Evolutionary conservation across 441 rosid species (phyloP).

Genomic region (Corymbia calophylla): DNA sequence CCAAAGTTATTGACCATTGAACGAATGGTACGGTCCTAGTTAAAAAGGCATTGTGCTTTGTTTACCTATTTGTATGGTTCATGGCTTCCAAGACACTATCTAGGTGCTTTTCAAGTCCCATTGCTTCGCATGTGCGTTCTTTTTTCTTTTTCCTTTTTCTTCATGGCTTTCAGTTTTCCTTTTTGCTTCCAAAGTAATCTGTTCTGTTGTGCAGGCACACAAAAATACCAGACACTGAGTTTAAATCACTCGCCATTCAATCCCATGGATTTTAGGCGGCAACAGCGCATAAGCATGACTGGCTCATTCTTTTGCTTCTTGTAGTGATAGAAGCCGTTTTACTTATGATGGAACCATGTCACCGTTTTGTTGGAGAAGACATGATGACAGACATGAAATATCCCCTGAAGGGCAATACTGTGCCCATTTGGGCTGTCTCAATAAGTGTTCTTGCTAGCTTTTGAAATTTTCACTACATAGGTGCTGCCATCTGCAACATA

Average conservation of each 20-base stretch:
- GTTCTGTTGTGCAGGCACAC: background rate
- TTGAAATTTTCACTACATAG: background rate
- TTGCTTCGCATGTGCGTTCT: background rate
- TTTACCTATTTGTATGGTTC: background rate
- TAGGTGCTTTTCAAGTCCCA: background rate
- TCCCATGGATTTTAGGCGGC: slow-evolving; percentile 71
- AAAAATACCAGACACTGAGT: background rate
- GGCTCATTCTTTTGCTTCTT: slow-evolving; percentile 74
- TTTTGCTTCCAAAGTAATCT: background rate
- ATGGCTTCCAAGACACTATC: background rate
- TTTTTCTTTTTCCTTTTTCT: background rate
- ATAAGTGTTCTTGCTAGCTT: slow-evolving; percentile 10
- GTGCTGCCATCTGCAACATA: background rate
- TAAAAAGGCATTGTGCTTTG: too few species aligned
- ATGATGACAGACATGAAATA: slow-evolving; percentile 70
- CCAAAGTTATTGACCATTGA: background rate
- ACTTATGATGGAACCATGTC: slow-evolving; percentile 70
- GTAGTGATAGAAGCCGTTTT: slow-evolving; percentile 40
- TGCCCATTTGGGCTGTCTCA: slow-evolving; percentile 86
- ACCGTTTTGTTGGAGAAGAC: slow-evolving; percentile 77
- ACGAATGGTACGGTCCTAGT: background rate
- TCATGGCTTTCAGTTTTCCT: background rate
- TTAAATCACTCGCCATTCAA: slow-evolving; percentile 44
- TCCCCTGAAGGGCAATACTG: slow-evolving; percentile 66
- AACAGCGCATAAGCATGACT: slow-evolving; percentile 69